phyloP scores from a whole-genome alignment of 2,329 filamentous ascomycete genomes.

The Verticillium longisporum region DNA sequence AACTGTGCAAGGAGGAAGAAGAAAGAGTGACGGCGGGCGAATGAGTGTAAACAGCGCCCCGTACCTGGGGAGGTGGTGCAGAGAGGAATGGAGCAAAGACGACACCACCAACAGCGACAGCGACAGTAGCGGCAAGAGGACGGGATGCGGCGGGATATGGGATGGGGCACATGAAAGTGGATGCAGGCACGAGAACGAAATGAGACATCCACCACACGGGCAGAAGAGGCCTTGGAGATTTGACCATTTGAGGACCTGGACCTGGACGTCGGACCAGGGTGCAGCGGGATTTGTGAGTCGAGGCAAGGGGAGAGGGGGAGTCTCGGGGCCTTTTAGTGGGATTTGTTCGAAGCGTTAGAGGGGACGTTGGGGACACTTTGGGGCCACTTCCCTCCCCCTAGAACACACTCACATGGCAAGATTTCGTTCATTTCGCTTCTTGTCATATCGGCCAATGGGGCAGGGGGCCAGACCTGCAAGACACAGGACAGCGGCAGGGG shows the following conservation, averaged over 20 bases:
- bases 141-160: not conserved
- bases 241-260: not conserved
- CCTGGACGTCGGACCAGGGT: not conserved
- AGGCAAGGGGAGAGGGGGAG: not conserved
- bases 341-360: not conserved
- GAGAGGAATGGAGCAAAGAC: conserved; percentile 4
- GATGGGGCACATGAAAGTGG: not conserved
- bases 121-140: not conserved
- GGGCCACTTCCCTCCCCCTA: not conserved
- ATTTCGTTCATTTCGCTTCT: conserved; percentile 3
- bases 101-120: conserved; percentile 7
- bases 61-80: not conserved
- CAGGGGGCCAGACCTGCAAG: not conserved
- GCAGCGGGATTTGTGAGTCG: not conserved
- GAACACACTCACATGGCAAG: conserved; percentile 8
- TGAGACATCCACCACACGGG: conserved; percentile 1
- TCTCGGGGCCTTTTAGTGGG: not conserved
- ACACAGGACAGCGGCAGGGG: not conserved
- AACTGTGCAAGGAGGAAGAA: not conserved
- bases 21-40: conserved; percentile 1
- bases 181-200: not conserved
- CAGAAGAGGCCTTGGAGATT: not conserved
- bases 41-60: not conserved
- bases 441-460: not conserved
- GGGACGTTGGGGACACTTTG: not conserved